Conservation (phyloP, 2,329 filamentous ascomycete species). For the Verticillium nonalfalfae region DNA sequence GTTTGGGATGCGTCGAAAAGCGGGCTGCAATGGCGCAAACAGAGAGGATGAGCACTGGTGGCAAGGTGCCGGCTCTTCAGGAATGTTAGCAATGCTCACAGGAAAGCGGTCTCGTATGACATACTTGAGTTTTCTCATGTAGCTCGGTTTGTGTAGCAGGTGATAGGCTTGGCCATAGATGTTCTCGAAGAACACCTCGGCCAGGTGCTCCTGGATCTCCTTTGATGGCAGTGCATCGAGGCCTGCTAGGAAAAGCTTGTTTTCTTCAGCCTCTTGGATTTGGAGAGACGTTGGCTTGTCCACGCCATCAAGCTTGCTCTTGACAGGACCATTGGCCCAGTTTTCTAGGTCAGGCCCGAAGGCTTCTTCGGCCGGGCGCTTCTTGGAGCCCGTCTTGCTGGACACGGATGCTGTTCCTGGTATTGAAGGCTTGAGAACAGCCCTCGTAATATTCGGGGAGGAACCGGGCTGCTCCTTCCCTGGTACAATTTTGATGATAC, state of each 20-base stretch:
- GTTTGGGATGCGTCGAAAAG: conserved; percentile 82
- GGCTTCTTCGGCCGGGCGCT: conserved; percentile 79
- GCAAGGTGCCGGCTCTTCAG: conserved; percentile 65
- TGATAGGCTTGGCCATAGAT: conserved; percentile 95
- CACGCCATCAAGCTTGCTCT: conserved; percentile 38
- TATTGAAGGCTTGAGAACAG: conserved; percentile 75
- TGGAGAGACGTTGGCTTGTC: conserved; percentile 47
- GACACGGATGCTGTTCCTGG: conserved; percentile 35
- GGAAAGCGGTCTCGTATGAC: conserved; percentile 17
- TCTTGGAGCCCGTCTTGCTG: conserved; percentile 59
- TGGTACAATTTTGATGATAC: conserved; percentile 91
- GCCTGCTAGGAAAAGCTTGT: conserved; percentile 73
- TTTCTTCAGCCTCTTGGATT: conserved; percentile 64
- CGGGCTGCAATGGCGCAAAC: conserved; percentile 94
- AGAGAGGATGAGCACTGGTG: conserved; percentile 86
- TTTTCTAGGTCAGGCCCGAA: conserved; percentile 76
- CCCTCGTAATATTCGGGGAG: conserved; percentile 63
- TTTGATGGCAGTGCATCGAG: conserved; percentile 73
- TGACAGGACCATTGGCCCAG: conserved; percentile 62
- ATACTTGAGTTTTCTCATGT: conserved; percentile 78
- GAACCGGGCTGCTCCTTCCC: conserved; percentile 70
- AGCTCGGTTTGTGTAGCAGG: conserved; percentile 92
- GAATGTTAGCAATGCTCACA: conserved; percentile 14
- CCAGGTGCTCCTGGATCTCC: conserved; percentile 87
- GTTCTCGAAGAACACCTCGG: conserved; percentile 92